Base-by-base conservation (phyloP, 495 filamentous ascomycete species). In the Podospora comata region DNA sequence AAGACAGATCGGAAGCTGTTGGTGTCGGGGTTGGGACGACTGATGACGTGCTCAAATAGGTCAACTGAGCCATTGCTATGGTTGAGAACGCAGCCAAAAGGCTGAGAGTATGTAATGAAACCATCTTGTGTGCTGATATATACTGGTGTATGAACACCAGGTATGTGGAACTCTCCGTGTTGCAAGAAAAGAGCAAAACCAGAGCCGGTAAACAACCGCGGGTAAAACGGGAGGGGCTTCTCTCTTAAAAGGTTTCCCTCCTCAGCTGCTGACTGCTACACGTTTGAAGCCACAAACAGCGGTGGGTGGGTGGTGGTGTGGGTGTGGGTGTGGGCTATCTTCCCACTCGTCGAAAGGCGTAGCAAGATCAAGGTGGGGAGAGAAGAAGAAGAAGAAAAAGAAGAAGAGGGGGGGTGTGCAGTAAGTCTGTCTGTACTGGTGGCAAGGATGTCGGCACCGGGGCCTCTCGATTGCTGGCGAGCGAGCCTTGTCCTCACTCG, bases 81-180 rank as follows among this genome's bases (percentile, higher is more conserved):
- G 28, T 54, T 18, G 60, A 63, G 3, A 72, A 23, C 20, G 60
- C 70, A 13, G 70, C 68, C 23, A 71, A 23, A 16, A 68, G 61
- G 23, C 58, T 56, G 19, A 71, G 62, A 2, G 61, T 23, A 26
- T 63, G 34, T 44, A 27, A 20, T 1, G 5, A n/a, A 26, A 39
- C 13, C 61, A 63, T 63, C 4, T 28, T 48, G 9, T 18, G 34
- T 39, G n/a, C n/a, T 63, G 61, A 5, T n/a, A 7, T 20, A 20
- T 61, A 61, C 56, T 20, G 3, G 20, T 20, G 56, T 9, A 32
- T 20, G 9, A 48, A 48, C 39, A 48, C 39, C 39, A 48, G 39
- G 55, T 23, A 18, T 57, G 3, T 57, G 54, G 5, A 23, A 16
- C 54, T 57, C 20, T 23, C 7, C 6, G 3, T 4, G 27, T 32